Evolutionary conservation across 495 filamentous ascomycete species (phyloP), one percentile per base, ranked within the genome.

Genomic region (Tirmania nivea): DNA sequence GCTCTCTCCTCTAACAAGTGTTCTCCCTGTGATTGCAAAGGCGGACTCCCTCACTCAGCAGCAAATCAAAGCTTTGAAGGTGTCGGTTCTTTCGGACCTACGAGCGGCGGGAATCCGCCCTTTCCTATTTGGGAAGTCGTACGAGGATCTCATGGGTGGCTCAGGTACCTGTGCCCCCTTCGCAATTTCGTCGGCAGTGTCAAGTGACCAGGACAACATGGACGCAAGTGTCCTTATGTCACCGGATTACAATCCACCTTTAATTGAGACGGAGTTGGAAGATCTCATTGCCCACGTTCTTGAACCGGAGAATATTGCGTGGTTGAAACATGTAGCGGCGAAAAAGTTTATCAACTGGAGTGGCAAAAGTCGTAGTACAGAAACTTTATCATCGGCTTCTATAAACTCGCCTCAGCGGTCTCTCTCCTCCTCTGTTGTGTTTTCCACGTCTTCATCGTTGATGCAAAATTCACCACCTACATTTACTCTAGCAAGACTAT

Each of bases 161-260:
- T n/a, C 58, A 57, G 45, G 67, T 60, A 21, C 60, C 61, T 56
- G 57, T 68, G 58, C 69, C 9, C 79, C 86, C 8, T 94, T 83
- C 65, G 79, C 86, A 8, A 75, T 94, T 42, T 96, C 92, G 20
- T 92, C 84, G 17, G 77, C 76, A 11, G 73, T 78, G 37, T 78
- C 76, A 10, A 76, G 76, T 50, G 87, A 99, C 65, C 69, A 80
- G 51, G 87, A 94, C 20, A 81, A 74, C 48, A 94, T 99, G 86
- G 90, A 99, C 62, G 90, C 90, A 31, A 92, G 84, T 60, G 75
- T 90, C 0, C 72, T 99, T 12, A 99, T 99, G 90, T 86, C 78
- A 49, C 79, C 92, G 3, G 83, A 89, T 59, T 99, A 99, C 65
- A 71, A 94, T 16, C 82, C 86, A 54, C 92, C 92, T 3, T 72